Evolutionary conservation across 306 rosid species (phyloP).

Genomic region (Prunus salicina): DNA sequence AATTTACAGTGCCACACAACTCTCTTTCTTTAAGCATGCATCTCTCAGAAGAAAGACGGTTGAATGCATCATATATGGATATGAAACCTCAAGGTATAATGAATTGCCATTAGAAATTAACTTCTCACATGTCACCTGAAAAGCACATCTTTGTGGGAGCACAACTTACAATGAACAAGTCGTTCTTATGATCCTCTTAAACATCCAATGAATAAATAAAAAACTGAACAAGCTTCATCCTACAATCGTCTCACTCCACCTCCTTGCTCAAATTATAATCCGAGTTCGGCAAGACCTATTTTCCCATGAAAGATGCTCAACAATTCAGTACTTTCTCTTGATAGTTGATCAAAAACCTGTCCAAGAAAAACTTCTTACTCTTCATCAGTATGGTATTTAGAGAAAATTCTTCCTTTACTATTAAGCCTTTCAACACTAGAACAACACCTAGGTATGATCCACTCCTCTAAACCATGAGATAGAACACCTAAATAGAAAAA

Average conservation of each 20-base stretch:
- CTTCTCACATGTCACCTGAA: not conserved
- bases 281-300: not conserved
- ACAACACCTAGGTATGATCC: slow-evolving; percentile 37
- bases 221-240: not conserved
- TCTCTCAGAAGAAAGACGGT: not conserved
- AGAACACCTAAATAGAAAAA: slow-evolving; percentile 7
- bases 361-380: not conserved
- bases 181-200: not conserved
- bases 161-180: not conserved
- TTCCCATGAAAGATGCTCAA: not conserved
- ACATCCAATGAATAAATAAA: not conserved
- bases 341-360: not conserved
- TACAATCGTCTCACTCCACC: not conserved
- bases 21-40: not conserved
- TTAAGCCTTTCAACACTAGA: slow-evolving; percentile 20
- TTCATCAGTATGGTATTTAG: not conserved
- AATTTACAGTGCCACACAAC: not conserved
- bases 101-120: not conserved
- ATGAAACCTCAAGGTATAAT: not conserved
- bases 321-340: not conserved
- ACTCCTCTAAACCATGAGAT: slow-evolving; percentile 27
- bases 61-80: not conserved
- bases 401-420: not conserved
- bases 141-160: not conserved
- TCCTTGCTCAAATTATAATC: not conserved